These are phyloP conservation scores for Lipomyces sp. DNA, from an alignment of 805 yeast genomes.

Conservation along the genomic window DNA sequence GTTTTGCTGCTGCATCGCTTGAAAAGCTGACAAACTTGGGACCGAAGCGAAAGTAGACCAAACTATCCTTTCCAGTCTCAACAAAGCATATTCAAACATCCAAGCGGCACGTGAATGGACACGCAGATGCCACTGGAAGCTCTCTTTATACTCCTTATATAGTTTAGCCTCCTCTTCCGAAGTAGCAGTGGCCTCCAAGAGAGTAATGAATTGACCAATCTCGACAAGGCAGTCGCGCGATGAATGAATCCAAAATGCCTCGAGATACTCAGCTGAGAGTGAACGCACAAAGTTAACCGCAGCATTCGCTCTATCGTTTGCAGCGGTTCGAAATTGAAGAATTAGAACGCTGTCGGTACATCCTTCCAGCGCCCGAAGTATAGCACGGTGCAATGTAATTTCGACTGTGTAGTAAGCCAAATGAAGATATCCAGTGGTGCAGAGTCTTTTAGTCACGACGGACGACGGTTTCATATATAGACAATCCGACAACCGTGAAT, in stretches of 20 bases:
- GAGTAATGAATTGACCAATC: slow-evolving; percentile 32
- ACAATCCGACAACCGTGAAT: slow-evolving; percentile 23
- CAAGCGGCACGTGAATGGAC: slow-evolving; percentile 30
- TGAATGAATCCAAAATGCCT: slow-evolving; percentile 33
- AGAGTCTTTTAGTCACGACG: slow-evolving; percentile 15
- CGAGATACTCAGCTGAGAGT: slow-evolving; percentile 31
- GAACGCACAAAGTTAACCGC: slow-evolving; percentile 31
- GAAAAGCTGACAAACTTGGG: slow-evolving; percentile 2
- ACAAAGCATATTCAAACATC: slow-evolving; percentile 30
- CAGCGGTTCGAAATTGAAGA: slow-evolving; percentile 21
- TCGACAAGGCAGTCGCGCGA: slow-evolving; percentile 30
- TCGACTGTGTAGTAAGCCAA: slow-evolving; percentile 28
- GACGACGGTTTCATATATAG: slow-evolving; percentile 21
- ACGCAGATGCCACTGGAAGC: slow-evolving; percentile 30
- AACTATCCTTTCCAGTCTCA: slow-evolving; percentile 26
- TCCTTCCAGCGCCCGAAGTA: slow-evolving; percentile 25
- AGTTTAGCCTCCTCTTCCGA: slow-evolving; percentile 22
- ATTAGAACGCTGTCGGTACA: slow-evolving; percentile 17
- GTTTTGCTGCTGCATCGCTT: background rate
- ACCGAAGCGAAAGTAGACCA: slow-evolving; percentile 29
- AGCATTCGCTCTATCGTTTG: slow-evolving; percentile 25
- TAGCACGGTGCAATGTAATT: slow-evolving; percentile 25
- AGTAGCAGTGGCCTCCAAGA: slow-evolving; percentile 27
- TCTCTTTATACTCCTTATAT: slow-evolving; percentile 19
- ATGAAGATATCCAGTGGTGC: slow-evolving; percentile 29